phyloP scores from a whole-genome alignment of 352 stramenopile genomes.

The Pythium aquatile region DNA sequence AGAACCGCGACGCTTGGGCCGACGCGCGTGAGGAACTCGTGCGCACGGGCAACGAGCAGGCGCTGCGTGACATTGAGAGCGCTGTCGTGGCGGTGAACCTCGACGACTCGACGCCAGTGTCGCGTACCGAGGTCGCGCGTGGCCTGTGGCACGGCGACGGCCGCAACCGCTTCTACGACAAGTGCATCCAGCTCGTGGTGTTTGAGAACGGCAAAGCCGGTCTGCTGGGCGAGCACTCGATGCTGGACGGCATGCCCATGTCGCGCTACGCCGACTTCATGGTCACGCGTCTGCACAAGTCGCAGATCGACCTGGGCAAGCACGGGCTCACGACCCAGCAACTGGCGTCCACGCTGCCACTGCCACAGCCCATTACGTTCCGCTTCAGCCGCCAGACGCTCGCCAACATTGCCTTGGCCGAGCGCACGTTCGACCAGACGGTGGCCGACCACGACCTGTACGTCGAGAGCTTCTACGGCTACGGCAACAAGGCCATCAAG shows the following conservation, averaged over 20 bases:
- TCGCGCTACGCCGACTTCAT: conserved; percentile 64
- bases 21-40: conserved; percentile 73
- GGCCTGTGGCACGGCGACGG: conserved; percentile 84
- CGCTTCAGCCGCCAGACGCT: conserved; percentile 50
- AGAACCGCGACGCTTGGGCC: conserved; percentile 77
- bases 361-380: conserved; percentile 50
- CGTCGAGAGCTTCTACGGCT: conserved; percentile 87
- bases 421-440: conserved; percentile 63
- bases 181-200: conserved; percentile 95
- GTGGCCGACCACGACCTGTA: conserved; percentile 85
- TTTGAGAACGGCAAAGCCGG: conserved; percentile 95
- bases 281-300: conserved; percentile 48
- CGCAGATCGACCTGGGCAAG: conserved; percentile 46
- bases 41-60: conserved; percentile 55
- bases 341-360: conserved; percentile 33
- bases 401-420: conserved; percentile 44
- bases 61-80: conserved; percentile 60
- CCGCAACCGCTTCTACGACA: conserved; percentile 97
- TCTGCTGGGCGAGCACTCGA: conserved; percentile 93
- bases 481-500: conserved; percentile 90
- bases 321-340: conserved; percentile 42
- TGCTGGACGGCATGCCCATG: conserved; percentile 88
- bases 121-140: conserved; percentile 55
- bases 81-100: conserved; percentile 68
- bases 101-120: conserved; percentile 56